Evolutionary conservation across 2,329 filamentous ascomycete genomes (phyloP), one percentile per base, ranked within the genome.

Genomic region (Fusarium subglutinans): DNA sequence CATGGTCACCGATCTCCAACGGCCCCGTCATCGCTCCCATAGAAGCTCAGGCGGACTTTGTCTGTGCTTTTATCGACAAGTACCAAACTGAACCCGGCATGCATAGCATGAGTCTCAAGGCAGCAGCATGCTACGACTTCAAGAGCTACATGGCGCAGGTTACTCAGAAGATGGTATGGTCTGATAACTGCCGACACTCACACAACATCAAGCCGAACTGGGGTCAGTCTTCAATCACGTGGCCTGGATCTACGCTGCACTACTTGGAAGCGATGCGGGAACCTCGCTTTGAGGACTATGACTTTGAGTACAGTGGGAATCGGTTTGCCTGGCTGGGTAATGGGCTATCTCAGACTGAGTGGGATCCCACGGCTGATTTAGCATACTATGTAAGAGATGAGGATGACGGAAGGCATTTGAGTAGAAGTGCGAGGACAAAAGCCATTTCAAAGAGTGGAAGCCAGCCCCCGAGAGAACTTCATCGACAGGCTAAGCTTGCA

Each of bases 111-210:
- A 58, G 47, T 2, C 50, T 72, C 7, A 72, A 72, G 13, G 68
- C 64, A 9, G 57, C 56, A 18, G 66, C 51, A 12, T 68, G 50
- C 22, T 53, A 68, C 6, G 66, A 69, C 13, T 72, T 72, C 37
- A 72, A 72, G 28, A 22, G 37, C 3, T 72, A 72, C 30, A 56
- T 72, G n/a, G 68, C 70, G 1, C 44, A 69, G 8, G 68, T 60
- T 1, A 64, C 68, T 8, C 47, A 61, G n/a, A 72, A 68, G 24
- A 72, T 72, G 68, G 70, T 72, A 6, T 72, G 70, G 70, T 72
- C 70, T 9, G 63, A 72, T 13, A 47, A 45, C 12, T 72, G 63
- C 40, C 70, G 69, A 3, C 66, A 72, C 11, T 63, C 69, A 24
- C 70, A 73, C 2, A 73, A 69, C 26, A 58, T 72, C 15, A 61